Evolutionary conservation across 2,329 filamentous ascomycete genomes (phyloP).

Genomic region (Penicillium oxalicum): DNA sequence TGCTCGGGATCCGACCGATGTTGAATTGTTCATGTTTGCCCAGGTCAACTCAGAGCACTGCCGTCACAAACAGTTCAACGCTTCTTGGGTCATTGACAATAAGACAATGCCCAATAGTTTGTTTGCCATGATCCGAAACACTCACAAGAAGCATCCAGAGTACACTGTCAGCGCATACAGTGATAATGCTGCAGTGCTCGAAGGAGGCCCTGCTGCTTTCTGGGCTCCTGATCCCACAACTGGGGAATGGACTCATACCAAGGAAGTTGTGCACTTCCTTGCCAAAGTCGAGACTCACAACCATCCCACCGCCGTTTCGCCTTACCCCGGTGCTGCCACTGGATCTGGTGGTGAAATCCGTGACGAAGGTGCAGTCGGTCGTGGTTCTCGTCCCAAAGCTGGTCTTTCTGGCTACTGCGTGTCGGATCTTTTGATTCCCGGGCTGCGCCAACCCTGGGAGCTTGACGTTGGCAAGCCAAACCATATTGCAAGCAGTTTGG

Average conservation of each 20-base stretch:
- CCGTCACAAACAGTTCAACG: conserved; percentile 88
- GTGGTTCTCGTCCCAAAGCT: conserved; percentile 87
- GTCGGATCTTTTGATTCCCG: conserved; percentile 86
- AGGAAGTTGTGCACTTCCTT: conserved; percentile 79
- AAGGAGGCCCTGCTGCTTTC: conserved; percentile 64
- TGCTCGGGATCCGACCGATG: conserved; percentile 67
- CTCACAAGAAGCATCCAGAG: conserved; percentile 69
- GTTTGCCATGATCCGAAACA: conserved; percentile 96
- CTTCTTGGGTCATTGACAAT: conserved; percentile 90
- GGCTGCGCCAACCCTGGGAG: conserved; percentile 79
- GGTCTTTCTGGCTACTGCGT: conserved; percentile 91
- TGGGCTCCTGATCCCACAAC: conserved; percentile 87
- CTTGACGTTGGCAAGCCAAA: conserved; percentile 79
- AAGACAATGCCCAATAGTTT: conserved; percentile 70
- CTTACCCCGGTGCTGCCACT: conserved; percentile 87
- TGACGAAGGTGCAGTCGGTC: conserved; percentile 89
- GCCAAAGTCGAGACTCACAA: conserved; percentile 98
- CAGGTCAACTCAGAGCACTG: conserved; percentile 98
- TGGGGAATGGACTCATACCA: conserved; percentile 79
- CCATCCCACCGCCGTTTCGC: conserved; percentile 91
- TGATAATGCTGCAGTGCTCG: conserved; percentile 91
- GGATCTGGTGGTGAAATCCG: conserved; percentile 93
- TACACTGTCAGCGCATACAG: conserved; percentile 94
- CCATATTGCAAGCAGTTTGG: conserved; percentile 87
- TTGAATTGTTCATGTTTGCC: conserved; percentile 98